A percentile compares a stretch with the other conserved stretches of the same genome.
phyloP scores from a whole-genome alignment of 2,329 filamentous ascomycete genomes.

The Sporothrix euskadiensis region DNA sequence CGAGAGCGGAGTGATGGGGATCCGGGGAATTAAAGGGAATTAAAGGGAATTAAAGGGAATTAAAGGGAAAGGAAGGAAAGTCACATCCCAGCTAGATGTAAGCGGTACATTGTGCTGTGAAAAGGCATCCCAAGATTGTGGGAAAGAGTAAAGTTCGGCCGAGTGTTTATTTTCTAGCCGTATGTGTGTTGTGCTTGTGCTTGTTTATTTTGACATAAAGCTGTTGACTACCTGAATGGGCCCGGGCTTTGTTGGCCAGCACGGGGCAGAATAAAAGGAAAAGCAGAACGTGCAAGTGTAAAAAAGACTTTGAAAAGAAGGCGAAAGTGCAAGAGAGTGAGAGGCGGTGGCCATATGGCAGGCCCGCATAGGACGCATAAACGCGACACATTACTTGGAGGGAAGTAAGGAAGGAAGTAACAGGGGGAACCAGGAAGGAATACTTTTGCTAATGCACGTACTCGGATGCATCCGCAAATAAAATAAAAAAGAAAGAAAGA shows the following conservation, averaged over 20 bases:
- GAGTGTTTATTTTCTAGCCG: neutral
- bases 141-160: neutral
- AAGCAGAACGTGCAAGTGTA: neutral
- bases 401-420: neutral
- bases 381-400: neutral
- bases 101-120: neutral
- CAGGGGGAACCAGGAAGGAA: neutral
- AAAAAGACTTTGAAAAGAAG: neutral
- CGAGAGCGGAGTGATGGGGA: neutral
- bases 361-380: neutral
- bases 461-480: neutral
- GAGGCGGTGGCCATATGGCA: neutral
- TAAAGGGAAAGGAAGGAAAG: neutral
- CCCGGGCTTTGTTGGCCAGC: slow-evolving; percentile 15
- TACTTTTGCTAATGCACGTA: neutral
- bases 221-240: neutral
- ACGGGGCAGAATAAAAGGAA: neutral
- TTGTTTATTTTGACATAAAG: neutral
- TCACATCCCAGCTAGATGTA: neutral
- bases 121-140: no score
- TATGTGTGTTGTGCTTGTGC: neutral
- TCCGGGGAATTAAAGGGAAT: no score
- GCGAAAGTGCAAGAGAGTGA: neutral
- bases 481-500: neutral
- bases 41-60: no score